These are phyloP conservation scores for Helianthus tuberosus DNA, from an alignment of 129 eudicot species.

Conservation along the genomic window DNA sequence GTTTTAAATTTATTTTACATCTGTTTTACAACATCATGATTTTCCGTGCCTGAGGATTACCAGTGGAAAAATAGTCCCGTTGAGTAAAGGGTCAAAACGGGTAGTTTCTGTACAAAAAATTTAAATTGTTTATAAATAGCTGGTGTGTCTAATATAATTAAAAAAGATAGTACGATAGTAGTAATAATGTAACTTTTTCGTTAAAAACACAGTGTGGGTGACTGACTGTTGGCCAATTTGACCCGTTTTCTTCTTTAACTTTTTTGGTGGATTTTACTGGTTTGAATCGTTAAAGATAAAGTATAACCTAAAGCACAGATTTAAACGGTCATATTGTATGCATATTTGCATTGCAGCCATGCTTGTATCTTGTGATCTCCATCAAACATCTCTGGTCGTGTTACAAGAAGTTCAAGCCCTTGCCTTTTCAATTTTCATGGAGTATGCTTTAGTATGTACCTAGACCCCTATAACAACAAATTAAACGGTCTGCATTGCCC, in stretches of 20 bases:
- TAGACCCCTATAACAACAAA: slow-evolving; percentile 3
- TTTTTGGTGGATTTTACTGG: not conserved
- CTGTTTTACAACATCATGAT: slow-evolving; percentile 9
- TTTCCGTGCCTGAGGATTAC: not conserved
- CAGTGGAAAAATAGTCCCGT: not conserved
- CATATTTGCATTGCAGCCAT: slow-evolving; percentile 13
- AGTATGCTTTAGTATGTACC: slow-evolving; percentile 7
- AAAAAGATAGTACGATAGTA: not conserved
- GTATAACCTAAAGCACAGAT: not conserved
- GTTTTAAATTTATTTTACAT: not conserved
- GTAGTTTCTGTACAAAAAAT: not conserved
- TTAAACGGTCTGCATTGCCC: not conserved
- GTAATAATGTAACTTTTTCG: not conserved
- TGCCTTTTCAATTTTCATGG: slow-evolving; percentile 16
- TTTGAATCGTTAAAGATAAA: slow-evolving; percentile 3
- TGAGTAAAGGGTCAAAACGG: slow-evolving; percentile 18
- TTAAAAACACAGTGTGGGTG: not conserved
- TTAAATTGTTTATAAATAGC: not conserved
- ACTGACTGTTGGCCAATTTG: not conserved
- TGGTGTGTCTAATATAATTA: not conserved
- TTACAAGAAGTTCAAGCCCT: slow-evolving; percentile 7
- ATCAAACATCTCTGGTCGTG: slow-evolving; percentile 14
- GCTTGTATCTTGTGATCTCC: slow-evolving; percentile 29
- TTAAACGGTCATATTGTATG: not conserved
- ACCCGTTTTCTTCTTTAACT: not conserved